These are phyloP conservation scores for Leucogyrophana mollusca DNA, from an alignment of 768 basidiomycete genomes.

Conservation along the genomic window DNA sequence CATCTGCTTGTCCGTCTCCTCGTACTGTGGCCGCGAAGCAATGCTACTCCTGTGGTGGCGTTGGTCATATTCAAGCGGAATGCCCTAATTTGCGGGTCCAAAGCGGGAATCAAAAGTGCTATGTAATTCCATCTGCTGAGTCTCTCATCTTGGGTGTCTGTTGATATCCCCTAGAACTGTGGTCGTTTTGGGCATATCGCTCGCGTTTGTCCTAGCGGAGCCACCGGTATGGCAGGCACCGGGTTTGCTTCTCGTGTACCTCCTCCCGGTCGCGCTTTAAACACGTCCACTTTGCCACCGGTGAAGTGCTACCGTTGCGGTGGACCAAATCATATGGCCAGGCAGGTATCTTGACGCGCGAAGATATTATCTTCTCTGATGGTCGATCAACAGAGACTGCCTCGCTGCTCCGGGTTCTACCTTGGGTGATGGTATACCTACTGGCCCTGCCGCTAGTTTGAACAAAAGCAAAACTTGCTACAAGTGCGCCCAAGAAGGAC, in stretches of 20 bases:
- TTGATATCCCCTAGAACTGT: constrained; percentile 52
- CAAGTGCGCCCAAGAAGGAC: constrained; percentile 85
- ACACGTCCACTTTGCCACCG: constrained; percentile 74
- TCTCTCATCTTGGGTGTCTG: constrained; percentile 3
- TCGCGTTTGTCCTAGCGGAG: constrained; percentile 62
- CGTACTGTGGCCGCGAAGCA: constrained; percentile 83
- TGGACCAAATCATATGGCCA: constrained; percentile 85
- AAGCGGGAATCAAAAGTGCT: constrained; percentile 75
- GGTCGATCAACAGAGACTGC: constrained; percentile 58
- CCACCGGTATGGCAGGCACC: constrained; percentile 33
- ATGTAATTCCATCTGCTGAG: constrained; percentile 47
- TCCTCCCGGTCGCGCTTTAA: constrained; percentile 72
- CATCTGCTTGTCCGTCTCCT: constrained; percentile 82
- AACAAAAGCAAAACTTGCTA: constrained; percentile 82
- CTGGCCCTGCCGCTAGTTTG: constrained; percentile 37
- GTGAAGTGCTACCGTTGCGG: constrained; percentile 91
- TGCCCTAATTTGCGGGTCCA: constrained; percentile 79
- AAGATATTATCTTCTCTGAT: constrained; percentile 1
- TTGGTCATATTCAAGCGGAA: constrained; percentile 88
- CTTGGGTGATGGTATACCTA: constrained; percentile 44
- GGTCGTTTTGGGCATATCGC: constrained; percentile 84
- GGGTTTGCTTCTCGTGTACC: constrained; percentile 67
- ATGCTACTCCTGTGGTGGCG: constrained; percentile 91
- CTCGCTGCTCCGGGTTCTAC: constrained; percentile 68
- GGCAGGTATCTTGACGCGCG: constrained; percentile 36